A percentile compares a stretch with the other conserved stretches of the same genome.
Conservation (phyloP, 305 asterid genomes). For the Withania somnifera region DNA sequence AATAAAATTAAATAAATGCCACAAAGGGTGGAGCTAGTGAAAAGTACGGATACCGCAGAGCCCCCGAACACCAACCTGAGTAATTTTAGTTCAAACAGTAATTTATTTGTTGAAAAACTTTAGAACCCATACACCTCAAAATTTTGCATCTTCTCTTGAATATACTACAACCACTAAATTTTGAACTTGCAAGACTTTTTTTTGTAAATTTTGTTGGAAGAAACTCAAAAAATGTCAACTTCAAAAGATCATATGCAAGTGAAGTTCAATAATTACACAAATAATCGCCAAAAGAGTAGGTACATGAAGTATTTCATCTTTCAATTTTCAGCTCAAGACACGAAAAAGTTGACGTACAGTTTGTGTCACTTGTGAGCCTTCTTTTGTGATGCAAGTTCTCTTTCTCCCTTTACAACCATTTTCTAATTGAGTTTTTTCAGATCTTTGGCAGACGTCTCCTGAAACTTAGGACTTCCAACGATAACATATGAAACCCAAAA, state of each 20-base stretch:
- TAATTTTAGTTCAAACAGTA: not conserved
- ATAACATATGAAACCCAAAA: not conserved
- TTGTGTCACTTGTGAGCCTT: not conserved
- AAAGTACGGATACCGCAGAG: not conserved
- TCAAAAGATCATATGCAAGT: not conserved
- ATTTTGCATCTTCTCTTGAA: not conserved
- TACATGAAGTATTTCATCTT: not conserved
- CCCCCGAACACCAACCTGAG: not conserved
- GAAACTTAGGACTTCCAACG: not conserved
- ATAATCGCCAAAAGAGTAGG: not conserved
- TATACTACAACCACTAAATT: not conserved
- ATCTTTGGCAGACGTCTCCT: not conserved
- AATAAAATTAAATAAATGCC: not conserved
- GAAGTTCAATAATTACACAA: not conserved
- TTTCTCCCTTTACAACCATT: not conserved
- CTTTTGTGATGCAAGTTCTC: not conserved
- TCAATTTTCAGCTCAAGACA: not conserved
- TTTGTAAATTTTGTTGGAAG: not conserved
- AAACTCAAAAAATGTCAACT: not conserved
- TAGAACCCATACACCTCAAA: not conserved
- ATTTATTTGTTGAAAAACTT: too few species aligned
- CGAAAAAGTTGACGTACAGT: not conserved
- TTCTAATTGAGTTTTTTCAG: not conserved
- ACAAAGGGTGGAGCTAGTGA: not conserved
- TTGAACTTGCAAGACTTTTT: not conserved